Evolutionary conservation across 2,329 filamentous ascomycete genomes (phyloP), one percentile per base, ranked within the genome.

Genomic region (Hypoxylon sp.): DNA sequence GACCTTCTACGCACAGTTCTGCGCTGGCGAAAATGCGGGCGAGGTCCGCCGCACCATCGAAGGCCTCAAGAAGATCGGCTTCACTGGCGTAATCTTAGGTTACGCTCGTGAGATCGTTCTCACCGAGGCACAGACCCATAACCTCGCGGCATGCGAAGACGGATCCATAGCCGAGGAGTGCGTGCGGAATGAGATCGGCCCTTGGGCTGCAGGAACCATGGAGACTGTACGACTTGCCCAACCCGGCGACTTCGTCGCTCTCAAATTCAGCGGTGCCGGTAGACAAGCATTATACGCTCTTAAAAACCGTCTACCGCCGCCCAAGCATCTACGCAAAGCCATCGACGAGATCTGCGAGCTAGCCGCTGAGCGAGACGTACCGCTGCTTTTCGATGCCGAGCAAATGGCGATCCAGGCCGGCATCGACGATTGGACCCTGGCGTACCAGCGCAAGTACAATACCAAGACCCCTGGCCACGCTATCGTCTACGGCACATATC

Each of bases 1-100:
- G 77, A 97, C 93, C 0, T 94, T 97, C 75, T 97, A 97, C 78
- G 89, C 90, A 24, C 94, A 98, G 75, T 98, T 97, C 80, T 98
- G 94, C 79, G 93, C 93, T 0, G 94, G 94, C 29, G 92, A 94
- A 80, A 91, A 88, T 53, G 84, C 86, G 0, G 74, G 78, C 1
- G 92, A 97, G 79, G 91, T 97, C 1, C 83, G 84, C 46, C 80
- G 78, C 31, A 94, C 91, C 0, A 87, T 94, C 31, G 77, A 84
- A 1, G 83, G 85, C 1, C 84, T 97, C 9, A 92, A 93, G 79
- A 79, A 84, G 33, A 89, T 95, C 48, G 94, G 94, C 1, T 97
- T 93, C 77, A 88, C 87, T 24, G 94, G 94, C 11, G 92, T 97
- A 5, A 94, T 97, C 61, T 84, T 97, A 51, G 90, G 92, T 55